Base-by-base conservation (phyloP, 208 protist genomes). In the Trypanosoma conorhini region DNA sequence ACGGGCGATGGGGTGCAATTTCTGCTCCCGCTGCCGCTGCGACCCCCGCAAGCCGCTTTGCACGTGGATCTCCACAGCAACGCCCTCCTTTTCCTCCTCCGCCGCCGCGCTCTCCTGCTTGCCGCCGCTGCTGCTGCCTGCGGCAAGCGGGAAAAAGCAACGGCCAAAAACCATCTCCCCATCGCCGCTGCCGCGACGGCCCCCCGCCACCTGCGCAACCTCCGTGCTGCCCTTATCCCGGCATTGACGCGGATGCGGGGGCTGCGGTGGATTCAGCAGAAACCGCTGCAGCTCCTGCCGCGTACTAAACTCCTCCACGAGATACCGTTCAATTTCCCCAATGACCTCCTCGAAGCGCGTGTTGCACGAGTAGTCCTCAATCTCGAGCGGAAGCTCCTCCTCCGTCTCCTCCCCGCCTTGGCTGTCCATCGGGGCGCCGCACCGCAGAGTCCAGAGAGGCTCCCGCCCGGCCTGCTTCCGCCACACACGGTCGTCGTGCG, bases 321-420 rank as follows among this genome's bases (percentile, higher is more conserved):
- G 54, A 60, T 86, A 89, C 10, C 62, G 76, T 62, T 90, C 82
- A 30, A 93, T 81, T 19, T 79, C 67, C 10, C 78, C 65, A 24
- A 93, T 83, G 61, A 82, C 62, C 28, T 76, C 69, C 65, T 93
- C 85, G 66, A 93, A 93, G 38, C 56, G 74, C 38, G 84, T 93
- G 28, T 77, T 79, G 61, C 85, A 93, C 21, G 85, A 89, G 77
- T 87, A 93, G 72, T 93, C 88, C 30, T 83, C 70, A 66, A 93
- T 90, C 51, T 85, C 82, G 24, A 93, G 79, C 24, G 88, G 85
- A 26, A 85, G 72, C 55, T 90, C 87, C 58, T 86, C 76, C 15
- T 71, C 69, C 0, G 21, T 61, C 22, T 59, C 31, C 8, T 51
- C 68, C 15, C 24, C 10, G 31, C 44, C 15, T 7, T 35, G 9